Conservation (phyloP, 208 protist genomes). For the Leishmania tarentolae region DNA sequence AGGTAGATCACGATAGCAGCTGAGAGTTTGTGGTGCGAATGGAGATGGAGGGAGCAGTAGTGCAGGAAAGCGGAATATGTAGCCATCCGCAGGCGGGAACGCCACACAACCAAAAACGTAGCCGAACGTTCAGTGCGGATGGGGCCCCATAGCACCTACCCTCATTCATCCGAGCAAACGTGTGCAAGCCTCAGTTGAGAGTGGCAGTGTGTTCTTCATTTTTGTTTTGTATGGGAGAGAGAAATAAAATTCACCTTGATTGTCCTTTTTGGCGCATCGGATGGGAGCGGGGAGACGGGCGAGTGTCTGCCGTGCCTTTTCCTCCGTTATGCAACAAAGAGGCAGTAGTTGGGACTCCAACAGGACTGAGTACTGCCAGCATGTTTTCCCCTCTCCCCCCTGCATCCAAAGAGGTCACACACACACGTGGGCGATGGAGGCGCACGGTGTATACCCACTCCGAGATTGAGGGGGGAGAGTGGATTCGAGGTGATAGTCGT, state of each 20-base stretch:
- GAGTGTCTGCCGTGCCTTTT: background rate
- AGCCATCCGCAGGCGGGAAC: background rate
- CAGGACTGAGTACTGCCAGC: background rate
- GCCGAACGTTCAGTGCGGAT: background rate
- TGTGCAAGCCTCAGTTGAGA: background rate
- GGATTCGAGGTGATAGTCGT: too few species aligned
- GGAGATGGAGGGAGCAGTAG: background rate
- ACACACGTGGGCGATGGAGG: too few species aligned
- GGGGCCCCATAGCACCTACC: background rate
- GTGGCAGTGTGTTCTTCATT: background rate
- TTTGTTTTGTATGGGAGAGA: background rate
- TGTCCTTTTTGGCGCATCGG: background rate
- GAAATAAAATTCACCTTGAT: background rate
- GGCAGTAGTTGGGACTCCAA: background rate
- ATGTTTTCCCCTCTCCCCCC: background rate
- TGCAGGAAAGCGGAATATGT: background rate
- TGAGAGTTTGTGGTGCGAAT: background rate
- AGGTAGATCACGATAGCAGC: background rate
- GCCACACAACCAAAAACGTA: background rate
- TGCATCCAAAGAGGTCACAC: background rate
- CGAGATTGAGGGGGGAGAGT: background rate
- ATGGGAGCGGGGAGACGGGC: background rate
- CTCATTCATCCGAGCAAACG: background rate
- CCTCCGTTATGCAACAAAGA: background rate
- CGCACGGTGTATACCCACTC: background rate